Conservation (phyloP, 352 stramenopile species). For the Pythium grandisporangium region DNA sequence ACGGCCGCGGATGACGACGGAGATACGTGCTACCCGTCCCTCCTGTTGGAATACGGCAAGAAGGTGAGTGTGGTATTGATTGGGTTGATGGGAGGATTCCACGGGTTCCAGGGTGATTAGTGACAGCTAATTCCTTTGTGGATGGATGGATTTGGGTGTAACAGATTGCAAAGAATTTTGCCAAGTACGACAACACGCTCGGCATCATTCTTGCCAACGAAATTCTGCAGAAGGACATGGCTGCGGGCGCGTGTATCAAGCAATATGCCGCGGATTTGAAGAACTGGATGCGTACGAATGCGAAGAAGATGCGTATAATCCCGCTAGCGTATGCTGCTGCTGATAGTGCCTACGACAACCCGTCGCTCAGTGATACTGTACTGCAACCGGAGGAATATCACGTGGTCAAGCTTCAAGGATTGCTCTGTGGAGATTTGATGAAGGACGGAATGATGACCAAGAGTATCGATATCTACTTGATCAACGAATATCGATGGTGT, state of each 20-base stretch:
- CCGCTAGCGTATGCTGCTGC: conserved; percentile 75
- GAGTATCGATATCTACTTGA: conserved; percentile 85
- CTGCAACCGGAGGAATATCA: conserved; percentile 63
- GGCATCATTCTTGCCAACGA: conserved; percentile 80
- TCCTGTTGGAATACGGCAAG: conserved; percentile 83
- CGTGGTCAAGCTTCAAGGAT: conserved; percentile 71
- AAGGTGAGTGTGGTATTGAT: conserved; percentile 29
- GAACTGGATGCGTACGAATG: conserved; percentile 83
- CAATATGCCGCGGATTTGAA: conserved; percentile 77
- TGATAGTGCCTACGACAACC: conserved; percentile 56
- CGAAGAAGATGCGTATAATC: conserved; percentile 72
- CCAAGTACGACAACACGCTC: conserved; percentile 82
- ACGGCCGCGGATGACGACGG: conserved; percentile 43
- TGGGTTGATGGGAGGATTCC: no score
- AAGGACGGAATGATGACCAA: conserved; percentile 68
- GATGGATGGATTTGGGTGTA: no score
- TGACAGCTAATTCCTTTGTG: no score
- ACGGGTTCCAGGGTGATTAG: no score
- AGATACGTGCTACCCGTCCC: conserved; percentile 75
- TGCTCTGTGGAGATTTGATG: conserved; percentile 81
- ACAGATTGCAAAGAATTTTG: conserved; percentile 82
- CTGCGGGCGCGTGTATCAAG: conserved; percentile 71
- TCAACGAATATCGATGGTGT: conserved; percentile 87
- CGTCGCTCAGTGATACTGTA: conserved; percentile 24
- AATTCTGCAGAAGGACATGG: conserved; percentile 81